Evolutionary conservation across 2,329 filamentous ascomycete genomes (phyloP).

Genomic region (Mycogone perniciosa): DNA sequence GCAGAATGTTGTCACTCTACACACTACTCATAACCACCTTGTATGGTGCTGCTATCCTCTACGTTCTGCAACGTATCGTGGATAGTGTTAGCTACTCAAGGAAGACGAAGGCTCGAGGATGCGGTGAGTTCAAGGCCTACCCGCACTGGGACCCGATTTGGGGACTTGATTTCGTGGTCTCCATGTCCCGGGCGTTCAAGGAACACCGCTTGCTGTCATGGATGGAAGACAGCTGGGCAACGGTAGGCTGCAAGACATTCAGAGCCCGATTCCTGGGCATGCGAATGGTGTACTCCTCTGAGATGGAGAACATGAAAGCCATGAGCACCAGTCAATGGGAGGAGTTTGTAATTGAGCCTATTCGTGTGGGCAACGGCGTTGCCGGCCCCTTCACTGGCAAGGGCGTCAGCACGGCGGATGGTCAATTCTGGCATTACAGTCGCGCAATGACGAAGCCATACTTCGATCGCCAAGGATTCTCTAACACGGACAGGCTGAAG

Average conservation of each 20-base stretch:
- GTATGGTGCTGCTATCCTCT: no score
- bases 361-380: not conserved
- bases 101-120: no score
- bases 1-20: no score
- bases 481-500: not conserved
- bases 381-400: not conserved
- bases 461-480: not conserved
- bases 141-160: no score
- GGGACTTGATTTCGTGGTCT: no score
- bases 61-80: no score
- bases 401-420: not conserved
- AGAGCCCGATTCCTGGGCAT: not conserved
- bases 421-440: not conserved
- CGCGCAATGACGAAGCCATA: not conserved
- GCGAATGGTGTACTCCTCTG: not conserved
- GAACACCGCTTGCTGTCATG: no score
- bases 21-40: no score
- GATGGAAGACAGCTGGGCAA: no score
- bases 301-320: constrained; percentile 3
- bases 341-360: not conserved
- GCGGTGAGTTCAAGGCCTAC: no score
- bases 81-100: no score
- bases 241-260: not conserved
- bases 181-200: no score
- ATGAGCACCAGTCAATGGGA: not conserved